A percentile compares a stretch with the other conserved stretches of the same genome.
Conservation (phyloP, 2,329 filamentous ascomycete genomes). For the Colletotrichum brevisporum region DNA sequence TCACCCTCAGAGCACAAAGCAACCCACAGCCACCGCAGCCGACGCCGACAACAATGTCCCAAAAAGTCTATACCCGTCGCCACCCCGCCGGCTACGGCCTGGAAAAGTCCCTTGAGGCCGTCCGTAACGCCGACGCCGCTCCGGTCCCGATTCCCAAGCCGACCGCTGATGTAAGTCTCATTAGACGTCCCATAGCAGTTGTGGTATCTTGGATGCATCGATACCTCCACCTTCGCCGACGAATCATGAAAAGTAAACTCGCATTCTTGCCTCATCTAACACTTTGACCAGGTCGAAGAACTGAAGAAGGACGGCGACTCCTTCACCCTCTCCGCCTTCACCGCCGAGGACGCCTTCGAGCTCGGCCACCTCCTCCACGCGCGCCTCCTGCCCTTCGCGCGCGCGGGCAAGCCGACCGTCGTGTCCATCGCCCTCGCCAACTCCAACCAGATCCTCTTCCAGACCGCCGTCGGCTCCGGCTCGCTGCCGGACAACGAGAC, state of each 20-base stretch:
- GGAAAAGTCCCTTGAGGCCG: conserved; percentile 44
- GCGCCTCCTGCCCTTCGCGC: conserved; percentile 68
- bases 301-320: conserved; percentile 57
- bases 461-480: conserved; percentile 76
- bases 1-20: not conserved
- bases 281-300: conserved; percentile 43
- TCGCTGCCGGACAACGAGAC: conserved; percentile 79
- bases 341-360: conserved; percentile 73
- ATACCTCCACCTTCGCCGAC: too few species aligned
- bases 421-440: conserved; percentile 76
- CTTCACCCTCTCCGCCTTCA: conserved; percentile 68
- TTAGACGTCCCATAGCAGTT: too few species aligned
- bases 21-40: not conserved
- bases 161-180: conserved; percentile 40
- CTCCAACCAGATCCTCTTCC: conserved; percentile 75
- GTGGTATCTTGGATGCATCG: too few species aligned
- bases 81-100: conserved; percentile 46
- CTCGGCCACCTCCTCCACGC: conserved; percentile 76
- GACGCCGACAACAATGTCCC: conserved; percentile 59
- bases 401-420: conserved; percentile 60
- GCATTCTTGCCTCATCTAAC: too few species aligned
- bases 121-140: conserved; percentile 41
- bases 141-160: conserved; percentile 37
- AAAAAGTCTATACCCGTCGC: conserved; percentile 47
- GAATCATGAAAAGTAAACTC: too few species aligned